Evolutionary conservation across 805 yeast genomes (phyloP).

Genomic region (Zygosaccharomyces gambellarensis): DNA sequence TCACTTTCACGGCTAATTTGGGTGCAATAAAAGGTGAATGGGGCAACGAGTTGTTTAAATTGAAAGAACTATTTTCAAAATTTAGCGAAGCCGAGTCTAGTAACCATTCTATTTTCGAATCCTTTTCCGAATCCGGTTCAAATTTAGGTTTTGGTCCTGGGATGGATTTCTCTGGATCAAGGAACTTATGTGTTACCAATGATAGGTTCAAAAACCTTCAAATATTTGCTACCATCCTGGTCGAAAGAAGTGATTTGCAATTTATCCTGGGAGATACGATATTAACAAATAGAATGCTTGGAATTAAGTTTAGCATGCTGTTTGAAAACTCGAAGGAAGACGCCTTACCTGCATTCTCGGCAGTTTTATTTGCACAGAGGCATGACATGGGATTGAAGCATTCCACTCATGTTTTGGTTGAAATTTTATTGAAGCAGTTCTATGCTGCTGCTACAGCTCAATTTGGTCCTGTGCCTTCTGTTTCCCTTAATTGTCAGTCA

Average conservation of each 20-base stretch:
- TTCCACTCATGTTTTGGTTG: constrained; percentile 16
- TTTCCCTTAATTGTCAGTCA: constrained; percentile 18
- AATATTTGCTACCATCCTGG: constrained; percentile 17
- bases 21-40: constrained; percentile 27
- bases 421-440: constrained; percentile 20
- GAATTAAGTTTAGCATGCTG: constrained; percentile 20
- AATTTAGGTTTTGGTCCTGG: background rate
- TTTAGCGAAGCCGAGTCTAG: background rate
- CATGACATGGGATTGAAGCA: constrained; percentile 22
- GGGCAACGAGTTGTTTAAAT: constrained; percentile 20
- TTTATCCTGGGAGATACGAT: constrained; percentile 16
- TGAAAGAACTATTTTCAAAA: constrained; percentile 10
- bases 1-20: constrained; percentile 22
- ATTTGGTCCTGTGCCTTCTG: constrained; percentile 14
- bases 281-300: constrained; percentile 12
- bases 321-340: constrained; percentile 22
- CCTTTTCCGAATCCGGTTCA: background rate
- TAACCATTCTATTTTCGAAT: background rate
- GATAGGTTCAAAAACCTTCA: constrained; percentile 13
- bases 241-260: constrained; percentile 22
- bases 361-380: constrained; percentile 19
- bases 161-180: background rate
- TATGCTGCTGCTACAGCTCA: constrained; percentile 20
- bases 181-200: background rate
- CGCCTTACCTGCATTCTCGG: constrained; percentile 22